phyloP scores from a whole-genome alignment of 2,329 filamentous ascomycete genomes.

The Madurella fahalii region DNA sequence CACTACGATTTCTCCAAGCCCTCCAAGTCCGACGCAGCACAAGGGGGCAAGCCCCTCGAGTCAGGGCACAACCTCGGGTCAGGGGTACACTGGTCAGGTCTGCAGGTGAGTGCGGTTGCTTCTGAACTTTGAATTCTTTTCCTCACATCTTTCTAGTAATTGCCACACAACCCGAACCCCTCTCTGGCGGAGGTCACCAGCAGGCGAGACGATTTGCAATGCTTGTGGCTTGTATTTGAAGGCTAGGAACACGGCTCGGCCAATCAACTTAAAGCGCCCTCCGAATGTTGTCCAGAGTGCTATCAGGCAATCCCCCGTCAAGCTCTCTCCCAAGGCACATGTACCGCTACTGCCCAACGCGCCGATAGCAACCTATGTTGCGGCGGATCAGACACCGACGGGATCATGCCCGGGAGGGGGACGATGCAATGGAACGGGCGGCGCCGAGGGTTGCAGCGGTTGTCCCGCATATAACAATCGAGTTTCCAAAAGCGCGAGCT shows the following conservation, averaged over 20 bases:
- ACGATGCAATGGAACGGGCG: conserved; percentile 92
- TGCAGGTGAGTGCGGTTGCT: conserved; percentile 57
- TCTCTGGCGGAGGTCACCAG: conserved; percentile 87
- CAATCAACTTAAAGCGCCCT: conserved; percentile 83
- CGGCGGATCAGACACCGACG: conserved; percentile 67
- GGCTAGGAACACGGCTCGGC: conserved; percentile 84
- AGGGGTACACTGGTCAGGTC: conserved; percentile 55
- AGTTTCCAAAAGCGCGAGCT: conserved; percentile 79
- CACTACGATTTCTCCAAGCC: conserved; percentile 11
- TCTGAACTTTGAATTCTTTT: not conserved
- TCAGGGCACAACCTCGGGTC: conserved; percentile 9
- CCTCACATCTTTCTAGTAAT: conserved; percentile 59
- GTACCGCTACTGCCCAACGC: conserved; percentile 39
- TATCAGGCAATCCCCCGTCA: conserved; percentile 42
- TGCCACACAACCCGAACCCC: conserved; percentile 92
- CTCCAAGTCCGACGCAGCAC: conserved; percentile 18
- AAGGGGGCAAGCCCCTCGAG: conserved; percentile 7
- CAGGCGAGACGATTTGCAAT: conserved; percentile 94
- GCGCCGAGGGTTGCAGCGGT: conserved; percentile 89
- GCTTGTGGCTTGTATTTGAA: conserved; percentile 94
- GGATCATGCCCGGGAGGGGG: conserved; percentile 96
- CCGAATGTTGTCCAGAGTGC: conserved; percentile 47
- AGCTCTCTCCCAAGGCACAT: conserved; percentile 36
- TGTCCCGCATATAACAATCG: conserved; percentile 98
- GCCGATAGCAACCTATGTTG: conserved; percentile 65